Conservation (phyloP, 139 green algal species). For the Haematococcus lacustris region DNA sequence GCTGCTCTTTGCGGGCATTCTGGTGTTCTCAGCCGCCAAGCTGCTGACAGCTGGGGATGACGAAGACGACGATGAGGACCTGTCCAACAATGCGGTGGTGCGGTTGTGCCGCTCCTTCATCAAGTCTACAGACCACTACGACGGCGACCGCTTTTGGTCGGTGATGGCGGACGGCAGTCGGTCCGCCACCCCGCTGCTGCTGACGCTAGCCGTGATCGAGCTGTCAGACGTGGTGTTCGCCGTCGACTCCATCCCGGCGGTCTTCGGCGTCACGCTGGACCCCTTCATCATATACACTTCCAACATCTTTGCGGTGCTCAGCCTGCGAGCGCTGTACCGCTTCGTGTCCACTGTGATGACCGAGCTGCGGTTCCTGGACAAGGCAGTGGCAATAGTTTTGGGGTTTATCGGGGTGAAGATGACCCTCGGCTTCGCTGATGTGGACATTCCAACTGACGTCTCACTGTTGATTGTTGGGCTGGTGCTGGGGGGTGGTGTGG, state of each 20-base stretch:
- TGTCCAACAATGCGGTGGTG: constrained; percentile 70
- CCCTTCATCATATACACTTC: constrained; percentile 96
- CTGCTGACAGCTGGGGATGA: constrained; percentile 35
- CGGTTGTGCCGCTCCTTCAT: constrained; percentile 53
- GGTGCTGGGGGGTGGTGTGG: constrained; percentile 64
- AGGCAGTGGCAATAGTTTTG: constrained; percentile 77
- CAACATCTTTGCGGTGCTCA: constrained; percentile 92
- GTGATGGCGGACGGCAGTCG: constrained; percentile 25
- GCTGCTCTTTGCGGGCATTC: constrained; percentile 86
- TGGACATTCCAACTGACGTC: constrained; percentile 62
- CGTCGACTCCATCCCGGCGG: constrained; percentile 57
- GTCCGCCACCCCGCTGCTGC: constrained; percentile 81
- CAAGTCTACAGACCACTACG: constrained; percentile 68
- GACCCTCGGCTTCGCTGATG: constrained; percentile 63
- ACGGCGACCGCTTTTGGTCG: constrained; percentile 86
- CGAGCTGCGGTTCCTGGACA: constrained; percentile 69
- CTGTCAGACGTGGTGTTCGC: constrained; percentile 94
- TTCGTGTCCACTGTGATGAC: constrained; percentile 33
- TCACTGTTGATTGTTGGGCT: constrained; percentile 67
- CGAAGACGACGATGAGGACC: constrained; percentile 69
- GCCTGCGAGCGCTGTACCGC: constrained; percentile 68
- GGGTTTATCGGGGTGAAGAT: constrained; percentile 84
- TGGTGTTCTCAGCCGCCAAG: constrained; percentile 78
- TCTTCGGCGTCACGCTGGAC: constrained; percentile 93
- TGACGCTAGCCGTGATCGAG: constrained; percentile 89